Evolutionary conservation across 768 basidiomycete species (phyloP).

Genomic region (Chalciporus chontae): DNA sequence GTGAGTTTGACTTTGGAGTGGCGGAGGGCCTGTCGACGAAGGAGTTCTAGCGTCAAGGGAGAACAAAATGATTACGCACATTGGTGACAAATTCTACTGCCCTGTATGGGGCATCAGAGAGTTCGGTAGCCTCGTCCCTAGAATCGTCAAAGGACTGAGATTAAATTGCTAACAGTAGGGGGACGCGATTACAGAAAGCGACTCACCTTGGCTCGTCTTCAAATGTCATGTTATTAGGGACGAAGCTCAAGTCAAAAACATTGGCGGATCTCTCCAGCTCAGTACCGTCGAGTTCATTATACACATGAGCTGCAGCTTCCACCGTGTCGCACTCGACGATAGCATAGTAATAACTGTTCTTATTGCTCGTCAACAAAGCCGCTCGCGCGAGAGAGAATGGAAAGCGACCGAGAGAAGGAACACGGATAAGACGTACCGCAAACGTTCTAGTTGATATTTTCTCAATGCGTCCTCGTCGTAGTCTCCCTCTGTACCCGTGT

Average conservation of each 20-base stretch:
- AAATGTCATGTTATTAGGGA: slow-evolving; percentile 86
- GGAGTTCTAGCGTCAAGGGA: not conserved
- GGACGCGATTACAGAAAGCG: too few species aligned
- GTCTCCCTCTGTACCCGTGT: slow-evolving; percentile 68
- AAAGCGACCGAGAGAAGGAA: not conserved
- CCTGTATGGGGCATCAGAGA: slow-evolving; percentile 57
- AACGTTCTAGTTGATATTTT: slow-evolving; percentile 88
- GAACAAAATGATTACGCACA: slow-evolving; percentile 43
- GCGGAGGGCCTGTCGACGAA: slow-evolving; percentile 69
- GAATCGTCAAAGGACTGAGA: not conserved
- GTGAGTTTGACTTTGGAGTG: slow-evolving; percentile 98
- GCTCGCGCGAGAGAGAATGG: not conserved
- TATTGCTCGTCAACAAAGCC: slow-evolving; percentile 6
- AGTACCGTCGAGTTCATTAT: slow-evolving; percentile 85
- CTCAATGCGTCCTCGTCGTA: slow-evolving; percentile 86
- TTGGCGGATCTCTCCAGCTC: slow-evolving; percentile 97
- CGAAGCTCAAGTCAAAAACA: slow-evolving; percentile 91
- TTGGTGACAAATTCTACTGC: slow-evolving; percentile 90
- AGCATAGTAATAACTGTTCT: slow-evolving; percentile 87
- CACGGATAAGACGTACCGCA: slow-evolving; percentile 56
- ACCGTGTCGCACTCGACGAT: slow-evolving; percentile 83
- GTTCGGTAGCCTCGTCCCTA: slow-evolving; percentile 83
- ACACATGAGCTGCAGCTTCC: slow-evolving; percentile 74
- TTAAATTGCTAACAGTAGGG: not conserved
- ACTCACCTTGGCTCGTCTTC: slow-evolving; percentile 70